Evolutionary conservation across 2,329 filamentous ascomycete species (phyloP).

Genomic region (Chrysosporium queenslandicum): DNA sequence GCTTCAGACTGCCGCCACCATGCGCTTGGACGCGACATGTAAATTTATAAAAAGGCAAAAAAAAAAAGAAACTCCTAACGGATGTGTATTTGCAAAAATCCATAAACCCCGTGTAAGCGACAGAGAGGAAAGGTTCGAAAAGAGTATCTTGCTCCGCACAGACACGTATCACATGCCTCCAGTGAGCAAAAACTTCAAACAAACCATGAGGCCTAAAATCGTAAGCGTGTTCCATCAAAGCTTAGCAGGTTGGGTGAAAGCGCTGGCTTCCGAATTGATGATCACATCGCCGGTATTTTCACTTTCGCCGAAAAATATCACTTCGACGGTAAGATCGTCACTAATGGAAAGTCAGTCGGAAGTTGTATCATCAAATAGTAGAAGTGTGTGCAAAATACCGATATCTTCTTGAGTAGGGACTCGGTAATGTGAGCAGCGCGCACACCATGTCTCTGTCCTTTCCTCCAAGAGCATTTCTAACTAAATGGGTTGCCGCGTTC

Average conservation of each 20-base stretch:
- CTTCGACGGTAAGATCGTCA: slow-evolving; percentile 92
- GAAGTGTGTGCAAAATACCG: slow-evolving; percentile 46
- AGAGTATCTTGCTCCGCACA: neutral
- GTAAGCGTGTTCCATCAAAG: slow-evolving; percentile 26
- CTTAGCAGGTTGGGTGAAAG: slow-evolving; percentile 45
- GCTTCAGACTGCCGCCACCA: neutral
- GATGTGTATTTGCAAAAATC: too few relatives aligned
- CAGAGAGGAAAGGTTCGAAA: neutral
- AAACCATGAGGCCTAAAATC: neutral
- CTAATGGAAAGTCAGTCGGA: slow-evolving; percentile 38
- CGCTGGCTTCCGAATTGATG: slow-evolving; percentile 79
- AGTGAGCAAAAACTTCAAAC: neutral
- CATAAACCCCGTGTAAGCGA: neutral
- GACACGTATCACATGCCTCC: neutral
- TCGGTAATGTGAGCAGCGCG: slow-evolving; percentile 79
- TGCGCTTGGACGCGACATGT: too few relatives aligned
- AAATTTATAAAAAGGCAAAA: too few relatives aligned
- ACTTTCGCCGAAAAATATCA: slow-evolving; percentile 92
- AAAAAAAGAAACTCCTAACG: too few relatives aligned
- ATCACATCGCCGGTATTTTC: slow-evolving; percentile 65
- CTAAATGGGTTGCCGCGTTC: slow-evolving; percentile 90
- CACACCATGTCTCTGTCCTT: slow-evolving; percentile 90
- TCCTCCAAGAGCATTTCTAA: slow-evolving; percentile 88
- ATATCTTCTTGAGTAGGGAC: slow-evolving; percentile 83
- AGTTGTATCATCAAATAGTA: neutral